Evolutionary conservation across 2,329 filamentous ascomycete genomes (phyloP).

Genomic region (Graphiopsis chlorocephala): DNA sequence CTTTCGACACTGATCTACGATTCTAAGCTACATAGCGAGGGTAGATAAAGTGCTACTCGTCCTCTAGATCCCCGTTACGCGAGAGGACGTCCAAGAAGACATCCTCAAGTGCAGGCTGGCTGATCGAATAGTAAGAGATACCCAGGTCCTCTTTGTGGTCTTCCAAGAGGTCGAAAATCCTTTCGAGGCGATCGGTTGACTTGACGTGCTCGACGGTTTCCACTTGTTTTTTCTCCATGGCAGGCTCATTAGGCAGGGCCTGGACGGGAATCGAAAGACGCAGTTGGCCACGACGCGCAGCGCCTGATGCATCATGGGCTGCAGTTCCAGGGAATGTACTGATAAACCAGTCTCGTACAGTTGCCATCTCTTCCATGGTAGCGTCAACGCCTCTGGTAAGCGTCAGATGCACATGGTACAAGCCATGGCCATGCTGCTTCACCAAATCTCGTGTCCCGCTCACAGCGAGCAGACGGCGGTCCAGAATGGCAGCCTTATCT

Average conservation of each 20-base stretch:
- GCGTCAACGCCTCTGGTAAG: constrained; percentile 70
- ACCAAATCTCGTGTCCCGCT: constrained; percentile 70
- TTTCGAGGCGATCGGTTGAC: constrained; percentile 27
- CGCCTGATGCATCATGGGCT: constrained; percentile 71
- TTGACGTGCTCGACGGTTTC: constrained; percentile 13
- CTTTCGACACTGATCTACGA: not conserved
- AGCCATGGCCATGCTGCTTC: constrained; percentile 61
- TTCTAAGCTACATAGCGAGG: not conserved
- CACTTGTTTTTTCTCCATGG: not conserved
- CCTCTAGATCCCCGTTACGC: constrained; percentile 71
- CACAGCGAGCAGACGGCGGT: constrained; percentile 75
- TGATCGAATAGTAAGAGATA: constrained; percentile 79
- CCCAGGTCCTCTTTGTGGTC: constrained; percentile 64
- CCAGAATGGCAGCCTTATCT: constrained; percentile 76
- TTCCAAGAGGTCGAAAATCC: constrained; percentile 68
- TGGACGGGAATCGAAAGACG: constrained; percentile 65
- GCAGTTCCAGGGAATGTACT: constrained; percentile 59
- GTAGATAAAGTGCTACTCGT: constrained; percentile 33
- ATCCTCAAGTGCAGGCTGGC: constrained; percentile 79
- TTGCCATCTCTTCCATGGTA: constrained; percentile 61
- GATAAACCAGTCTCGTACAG: constrained; percentile 63
- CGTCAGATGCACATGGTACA: constrained; percentile 75
- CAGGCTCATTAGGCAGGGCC: not conserved
- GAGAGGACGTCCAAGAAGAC: constrained; percentile 83
- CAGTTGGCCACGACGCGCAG: constrained; percentile 55